Percentiles rank a stretch among this genome's conserved stretches.
Evolutionary conservation across 352 stramenopile species (phyloP).

Genomic region (Aphanomyces stellatus): DNA sequence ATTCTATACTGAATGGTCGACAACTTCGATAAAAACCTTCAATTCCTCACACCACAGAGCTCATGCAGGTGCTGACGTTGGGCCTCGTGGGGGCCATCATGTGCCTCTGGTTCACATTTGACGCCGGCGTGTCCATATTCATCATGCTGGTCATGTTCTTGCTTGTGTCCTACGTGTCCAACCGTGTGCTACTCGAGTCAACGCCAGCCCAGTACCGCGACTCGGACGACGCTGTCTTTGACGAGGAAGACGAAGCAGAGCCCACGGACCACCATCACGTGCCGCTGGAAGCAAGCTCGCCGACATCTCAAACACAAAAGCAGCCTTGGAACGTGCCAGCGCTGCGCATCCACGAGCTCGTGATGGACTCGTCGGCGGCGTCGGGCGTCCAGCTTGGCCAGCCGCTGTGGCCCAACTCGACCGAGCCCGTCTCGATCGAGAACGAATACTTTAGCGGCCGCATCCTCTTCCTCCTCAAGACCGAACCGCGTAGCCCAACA

Average conservation of each 20-base stretch:
- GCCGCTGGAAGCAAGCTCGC: neutral
- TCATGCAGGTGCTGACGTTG: conserved; percentile 14
- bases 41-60: neutral
- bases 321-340: conserved; percentile 19
- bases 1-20: neutral
- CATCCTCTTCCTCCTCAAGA: conserved; percentile 60
- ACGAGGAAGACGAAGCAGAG: neutral
- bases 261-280: too few relatives aligned
- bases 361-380: conserved; percentile 4
- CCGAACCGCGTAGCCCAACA: conserved; percentile 21
- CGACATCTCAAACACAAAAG: neutral
- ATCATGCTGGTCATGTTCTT: conserved; percentile 16
- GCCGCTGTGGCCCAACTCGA: conserved; percentile 20
- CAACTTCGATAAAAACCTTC: neutral
- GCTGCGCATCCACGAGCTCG: conserved; percentile 15
- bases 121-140: conserved; percentile 3
- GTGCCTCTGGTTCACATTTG: conserved; percentile 16
- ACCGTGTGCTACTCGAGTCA: neutral
- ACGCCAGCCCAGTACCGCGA: neutral
- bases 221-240: neutral
- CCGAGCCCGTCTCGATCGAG: conserved; percentile 47
- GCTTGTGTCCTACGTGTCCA: conserved; percentile 7
- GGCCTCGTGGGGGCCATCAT: conserved; percentile 14
- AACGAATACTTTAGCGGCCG: conserved; percentile 69
- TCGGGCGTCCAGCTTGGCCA: conserved; percentile 9